These are phyloP conservation scores for Trifolium fragiferum DNA, from an alignment of 306 rosid species.

Conservation along the genomic window DNA sequence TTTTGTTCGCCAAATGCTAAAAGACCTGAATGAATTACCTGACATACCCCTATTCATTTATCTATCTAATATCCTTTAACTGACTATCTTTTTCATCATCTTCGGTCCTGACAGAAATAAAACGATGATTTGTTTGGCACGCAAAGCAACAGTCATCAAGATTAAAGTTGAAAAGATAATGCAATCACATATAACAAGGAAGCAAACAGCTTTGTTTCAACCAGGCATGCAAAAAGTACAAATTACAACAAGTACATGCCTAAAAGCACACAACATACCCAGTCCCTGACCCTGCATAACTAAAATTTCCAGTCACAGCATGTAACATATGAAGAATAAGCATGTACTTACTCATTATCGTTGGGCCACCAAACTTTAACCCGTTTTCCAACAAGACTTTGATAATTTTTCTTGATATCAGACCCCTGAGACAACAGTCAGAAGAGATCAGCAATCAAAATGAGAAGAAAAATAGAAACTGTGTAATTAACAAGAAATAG, in stretches of 20 bases:
- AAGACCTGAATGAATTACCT: background rate
- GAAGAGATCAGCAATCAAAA: constrained; percentile 33
- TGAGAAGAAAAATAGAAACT: constrained; percentile 15
- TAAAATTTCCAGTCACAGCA: constrained; percentile 27
- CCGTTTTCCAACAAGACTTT: constrained; percentile 61
- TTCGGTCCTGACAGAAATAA: constrained; percentile 6
- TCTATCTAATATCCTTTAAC: background rate
- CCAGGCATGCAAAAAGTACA: background rate
- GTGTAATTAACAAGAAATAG: constrained; percentile 29
- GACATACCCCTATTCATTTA: background rate
- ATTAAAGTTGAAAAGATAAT: background rate
- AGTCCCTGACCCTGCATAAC: background rate
- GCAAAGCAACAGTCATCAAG: constrained; percentile 5
- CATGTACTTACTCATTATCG: constrained; percentile 66
- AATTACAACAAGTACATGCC: constrained; percentile 3
- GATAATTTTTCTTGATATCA: constrained; percentile 51
- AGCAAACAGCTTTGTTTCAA: background rate
- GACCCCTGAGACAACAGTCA: constrained; percentile 58
- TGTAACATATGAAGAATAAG: constrained; percentile 26
- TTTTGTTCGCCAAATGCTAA: background rate
- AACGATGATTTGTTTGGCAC: constrained; percentile 3
- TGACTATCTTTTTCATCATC: background rate
- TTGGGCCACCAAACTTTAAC: constrained; percentile 92
- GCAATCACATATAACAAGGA: constrained; percentile 16
- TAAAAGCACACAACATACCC: background rate